phyloP scores from a whole-genome alignment of 306 rosid genomes.

The Hippophae rhamnoides region DNA sequence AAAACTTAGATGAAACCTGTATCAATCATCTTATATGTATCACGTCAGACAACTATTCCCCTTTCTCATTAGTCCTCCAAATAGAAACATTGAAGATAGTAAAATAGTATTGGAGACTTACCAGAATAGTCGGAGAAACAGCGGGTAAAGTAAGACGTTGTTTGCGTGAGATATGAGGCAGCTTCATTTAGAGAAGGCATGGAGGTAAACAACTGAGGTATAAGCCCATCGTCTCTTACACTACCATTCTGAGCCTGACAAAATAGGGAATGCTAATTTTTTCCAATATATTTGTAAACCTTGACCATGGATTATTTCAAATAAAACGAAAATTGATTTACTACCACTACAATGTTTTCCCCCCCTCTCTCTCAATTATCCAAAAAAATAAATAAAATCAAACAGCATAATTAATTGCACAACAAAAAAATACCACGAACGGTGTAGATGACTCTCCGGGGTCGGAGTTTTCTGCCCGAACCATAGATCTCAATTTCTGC shows the following conservation, averaged over 20 bases:
- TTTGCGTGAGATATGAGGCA: conserved; percentile 79
- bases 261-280: conserved; percentile 7
- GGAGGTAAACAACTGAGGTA: conserved; percentile 76
- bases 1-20: too few relatives aligned
- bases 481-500: conserved; percentile 19
- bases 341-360: too few relatives aligned
- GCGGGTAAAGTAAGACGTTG: conserved; percentile 65
- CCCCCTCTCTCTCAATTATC: too few relatives aligned
- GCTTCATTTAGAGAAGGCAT: conserved; percentile 81
- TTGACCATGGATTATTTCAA: neutral
- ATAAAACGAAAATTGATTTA: neutral
- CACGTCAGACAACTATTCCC: neutral
- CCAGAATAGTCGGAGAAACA: conserved; percentile 87
- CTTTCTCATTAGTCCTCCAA: neutral
- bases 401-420: neutral
- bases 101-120: conserved; percentile 16
- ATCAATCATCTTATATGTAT: too few relatives aligned
- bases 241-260: conserved; percentile 38
- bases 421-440: conserved; percentile 34
- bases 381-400: neutral
- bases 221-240: conserved; percentile 40
- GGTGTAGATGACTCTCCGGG: conserved; percentile 31
- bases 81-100: neutral
- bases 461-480: conserved; percentile 13
- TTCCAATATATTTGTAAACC: neutral